Base-by-base conservation (phyloP, 1,284 basidiomycete genomes). In the Mycosarcoma mackinlayi region DNA sequence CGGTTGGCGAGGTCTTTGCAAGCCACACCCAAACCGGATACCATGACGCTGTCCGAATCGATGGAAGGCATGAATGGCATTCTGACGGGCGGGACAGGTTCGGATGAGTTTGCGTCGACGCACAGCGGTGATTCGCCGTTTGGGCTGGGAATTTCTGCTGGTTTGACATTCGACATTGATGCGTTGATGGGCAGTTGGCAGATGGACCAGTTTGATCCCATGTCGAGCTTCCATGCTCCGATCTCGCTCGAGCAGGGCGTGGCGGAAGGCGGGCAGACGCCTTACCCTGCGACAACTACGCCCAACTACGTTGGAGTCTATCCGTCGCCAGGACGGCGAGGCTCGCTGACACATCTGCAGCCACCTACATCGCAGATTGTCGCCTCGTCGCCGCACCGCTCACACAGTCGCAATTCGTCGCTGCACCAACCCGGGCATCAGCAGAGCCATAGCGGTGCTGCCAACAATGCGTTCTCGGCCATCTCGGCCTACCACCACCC, bases 41-140 rank as follows among this genome's bases (percentile, higher is more conserved):
- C 56, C 3, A 46, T 49, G 45, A 30, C 57, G 33, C 30, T 64
- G 19, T 18, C 44, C 28, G 53, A 62, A 14, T 41, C 48, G 25
- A 49, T 56, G 37, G 57, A 64, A 23, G 55, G 52, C 10, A 44
- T 60, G 13, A 31, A 31, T 24, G 62, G 54, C 11, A 58, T 56
- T 11, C 10, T 62, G 30, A 62, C 59, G n/a, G 56, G 42, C n/a
- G 24, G 28, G 4, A 53, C 53, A 2, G 67, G 50, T 0, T 52
- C 51, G 40, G 69, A 72, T 23, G 65, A 65, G 44, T 62, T 64
- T 41, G 53, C 65, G 4, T 61, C 61, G 7, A 73, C 61, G 11
- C 51, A 70, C 35, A 65, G 59, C 27, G 66, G 55, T 13, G 71
- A 69, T 31, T 52, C 55, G 40, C 70, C 70, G n/a, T 68, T 68